A percentile compares a stretch with the other conserved stretches of the same genome.
phyloP scores from a whole-genome alignment of 768 basidiomycete genomes.

The Naganishia vaughanmartiniae region DNA sequence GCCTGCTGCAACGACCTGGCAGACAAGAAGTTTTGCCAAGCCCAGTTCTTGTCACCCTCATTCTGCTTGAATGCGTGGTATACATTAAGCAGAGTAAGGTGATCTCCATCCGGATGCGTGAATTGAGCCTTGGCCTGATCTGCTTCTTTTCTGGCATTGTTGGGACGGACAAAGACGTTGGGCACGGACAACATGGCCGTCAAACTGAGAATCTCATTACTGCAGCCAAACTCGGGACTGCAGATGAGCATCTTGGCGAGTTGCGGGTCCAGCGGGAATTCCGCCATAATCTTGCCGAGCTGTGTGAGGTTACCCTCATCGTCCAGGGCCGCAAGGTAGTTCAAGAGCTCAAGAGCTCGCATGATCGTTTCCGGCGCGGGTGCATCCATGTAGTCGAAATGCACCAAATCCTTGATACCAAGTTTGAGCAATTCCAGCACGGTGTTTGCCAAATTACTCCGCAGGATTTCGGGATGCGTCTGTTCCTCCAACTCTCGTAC shows the following conservation, averaged over 20 bases:
- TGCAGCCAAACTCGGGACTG: slow-evolving; percentile 92
- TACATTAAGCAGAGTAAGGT: slow-evolving; percentile 88
- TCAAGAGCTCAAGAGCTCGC: slow-evolving; percentile 90
- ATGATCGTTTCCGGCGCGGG: slow-evolving; percentile 95
- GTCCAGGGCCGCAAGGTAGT: slow-evolving; percentile 86
- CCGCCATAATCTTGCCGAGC: slow-evolving; percentile 88
- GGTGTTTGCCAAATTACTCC: slow-evolving; percentile 88
- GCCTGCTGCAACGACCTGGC: slow-evolving; percentile 79
- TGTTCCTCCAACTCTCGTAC: slow-evolving; percentile 94
- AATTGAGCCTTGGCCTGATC: slow-evolving; percentile 85
- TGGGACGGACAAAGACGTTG: slow-evolving; percentile 89
- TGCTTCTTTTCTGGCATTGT: slow-evolving; percentile 81
- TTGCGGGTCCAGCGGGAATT: slow-evolving; percentile 96
- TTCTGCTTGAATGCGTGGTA: slow-evolving; percentile 87
- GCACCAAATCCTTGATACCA: slow-evolving; percentile 86
- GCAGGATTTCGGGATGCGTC: slow-evolving; percentile 91
- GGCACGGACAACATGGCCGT: slow-evolving; percentile 97
- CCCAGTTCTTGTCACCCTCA: slow-evolving; percentile 76
- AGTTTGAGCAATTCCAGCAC: slow-evolving; percentile 91
- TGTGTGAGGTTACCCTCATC: slow-evolving; percentile 88
- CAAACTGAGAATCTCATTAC: slow-evolving; percentile 90
- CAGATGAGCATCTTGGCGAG: slow-evolving; percentile 90
- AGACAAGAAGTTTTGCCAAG: slow-evolving; percentile 85
- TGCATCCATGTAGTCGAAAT: slow-evolving; percentile 77
- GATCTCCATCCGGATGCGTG: slow-evolving; percentile 92